Conservation (phyloP, 2,329 filamentous ascomycete species). For the Pyricularia grisea region DNA sequence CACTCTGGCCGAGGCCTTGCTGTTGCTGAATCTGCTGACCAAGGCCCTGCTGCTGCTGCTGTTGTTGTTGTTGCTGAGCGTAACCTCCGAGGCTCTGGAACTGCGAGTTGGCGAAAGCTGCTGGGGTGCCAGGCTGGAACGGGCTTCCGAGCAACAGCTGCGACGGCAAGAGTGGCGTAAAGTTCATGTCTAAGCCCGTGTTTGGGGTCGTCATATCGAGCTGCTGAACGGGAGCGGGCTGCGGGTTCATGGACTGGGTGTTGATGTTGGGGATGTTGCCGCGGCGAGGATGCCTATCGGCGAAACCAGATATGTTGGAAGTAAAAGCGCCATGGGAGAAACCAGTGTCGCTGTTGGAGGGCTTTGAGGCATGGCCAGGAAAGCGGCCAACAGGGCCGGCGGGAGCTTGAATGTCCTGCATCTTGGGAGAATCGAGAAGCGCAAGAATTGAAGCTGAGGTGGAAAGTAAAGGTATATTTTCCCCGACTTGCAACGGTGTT, state of each 20-base stretch:
- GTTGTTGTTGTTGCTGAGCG: slow-evolving; percentile 49
- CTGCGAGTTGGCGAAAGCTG: slow-evolving; percentile 81
- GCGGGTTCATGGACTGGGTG: slow-evolving; percentile 54
- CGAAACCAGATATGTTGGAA: slow-evolving; percentile 77
- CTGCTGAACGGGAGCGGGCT: slow-evolving; percentile 38
- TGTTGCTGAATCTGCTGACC: slow-evolving; percentile 34
- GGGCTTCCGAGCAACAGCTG: slow-evolving; percentile 91
- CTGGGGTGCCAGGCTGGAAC: slow-evolving; percentile 90
- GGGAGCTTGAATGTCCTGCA: slow-evolving; percentile 72
- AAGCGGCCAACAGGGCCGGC: slow-evolving; percentile 50
- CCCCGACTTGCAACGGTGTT: not conserved
- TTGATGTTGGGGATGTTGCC: slow-evolving; percentile 88
- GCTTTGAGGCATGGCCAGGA: slow-evolving; percentile 65
- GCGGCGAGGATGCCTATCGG: slow-evolving; percentile 76
- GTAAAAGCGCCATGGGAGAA: slow-evolving; percentile 91
- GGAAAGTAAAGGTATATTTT: not conserved
- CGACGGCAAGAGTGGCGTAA: slow-evolving; percentile 89
- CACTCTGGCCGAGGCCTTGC: slow-evolving; percentile 27
- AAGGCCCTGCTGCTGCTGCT: slow-evolving; percentile 37
- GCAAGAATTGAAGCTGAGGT: slow-evolving; percentile 1
- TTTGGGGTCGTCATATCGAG: slow-evolving; percentile 79
- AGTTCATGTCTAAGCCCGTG: slow-evolving; percentile 94
- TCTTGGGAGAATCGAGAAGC: slow-evolving; percentile 34
- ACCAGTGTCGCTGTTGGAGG: slow-evolving; percentile 73
- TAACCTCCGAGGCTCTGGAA: slow-evolving; percentile 79